Evolutionary conservation across 1,139 yeast species (phyloP), one percentile per base, ranked within the genome.

Genomic region (Zygotorulaspora mrakii): DNA sequence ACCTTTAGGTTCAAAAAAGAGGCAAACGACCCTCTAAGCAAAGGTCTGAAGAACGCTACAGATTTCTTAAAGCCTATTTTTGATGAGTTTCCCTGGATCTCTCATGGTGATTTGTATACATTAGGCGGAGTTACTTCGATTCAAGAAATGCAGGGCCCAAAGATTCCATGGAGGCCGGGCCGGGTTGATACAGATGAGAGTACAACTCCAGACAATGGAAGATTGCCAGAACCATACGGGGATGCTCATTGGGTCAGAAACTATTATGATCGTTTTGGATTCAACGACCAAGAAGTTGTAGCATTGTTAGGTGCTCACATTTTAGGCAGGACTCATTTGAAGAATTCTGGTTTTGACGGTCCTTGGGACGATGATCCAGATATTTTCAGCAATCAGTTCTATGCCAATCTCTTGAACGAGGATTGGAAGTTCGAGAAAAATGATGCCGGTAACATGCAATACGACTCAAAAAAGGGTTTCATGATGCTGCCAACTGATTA

Each of bases 361-460:
- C 95, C 95, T 35, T 89, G 97, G 97, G 94, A 91, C 42, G 91
- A 89, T 45, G 81, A 88, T 31, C 85, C 87, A 54, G 88, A 88
- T 52, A 69, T 76, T 65, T 85, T 89, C 65, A 79, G 94, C 52
- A 87, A 86, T 64, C 91, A 83, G 52, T 87, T 83, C 65, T 89
- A 66, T 69, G 46, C 49, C 31, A 73, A 85, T 55, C 74, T 89
- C 50, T 67, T 87, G 50, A 73, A 75, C 55, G 84, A 79, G 51
- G 71, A 77, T 45, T 89, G 97, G 97, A 75, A 78, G 49, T 69
- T 76, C 46, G 80, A 75, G 57, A 69, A 79, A 54, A 85, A 94
- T 87, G 74, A 74, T 47, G 62, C 63, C 5, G 82, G 96, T 25
- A 76, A 79, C 50, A 76, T 74, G 59, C 95, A 87, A 66, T 85